A percentile compares a stretch with the other conserved stretches of the same genome.
Evolutionary conservation across 2,329 filamentous ascomycete species (phyloP).

Genomic region (Ophiostoma pallidulum): DNA sequence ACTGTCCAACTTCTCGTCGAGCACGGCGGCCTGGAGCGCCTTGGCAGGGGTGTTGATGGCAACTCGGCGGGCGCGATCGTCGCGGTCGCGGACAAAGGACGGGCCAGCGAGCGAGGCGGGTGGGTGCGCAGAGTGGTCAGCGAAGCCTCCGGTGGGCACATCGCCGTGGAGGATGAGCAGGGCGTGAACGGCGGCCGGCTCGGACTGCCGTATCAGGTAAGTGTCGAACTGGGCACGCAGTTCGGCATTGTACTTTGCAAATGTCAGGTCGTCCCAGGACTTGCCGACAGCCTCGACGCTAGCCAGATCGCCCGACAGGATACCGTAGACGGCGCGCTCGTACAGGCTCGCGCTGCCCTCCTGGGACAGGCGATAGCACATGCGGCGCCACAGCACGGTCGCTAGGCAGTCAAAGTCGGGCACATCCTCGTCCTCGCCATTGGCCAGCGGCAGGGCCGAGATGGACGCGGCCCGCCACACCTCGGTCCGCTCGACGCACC

Average conservation of each 20-base stretch:
- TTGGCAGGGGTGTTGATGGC: conserved; percentile 55
- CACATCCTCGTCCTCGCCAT: conserved; percentile 35
- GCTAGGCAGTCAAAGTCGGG: conserved; percentile 35
- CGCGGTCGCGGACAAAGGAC: conserved; percentile 4
- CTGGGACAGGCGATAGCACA: conserved; percentile 63
- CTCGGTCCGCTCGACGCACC: conserved; percentile 79
- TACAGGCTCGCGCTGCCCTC: conserved; percentile 63
- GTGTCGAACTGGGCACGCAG: conserved; percentile 19
- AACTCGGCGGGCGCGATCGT: conserved; percentile 7
- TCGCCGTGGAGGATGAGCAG: conserved; percentile 16
- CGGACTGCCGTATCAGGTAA: conserved; percentile 17
- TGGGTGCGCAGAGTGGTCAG: no score
- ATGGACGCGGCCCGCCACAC: conserved; percentile 81
- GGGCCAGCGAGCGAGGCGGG: not conserved
- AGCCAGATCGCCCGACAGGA: conserved; percentile 75
- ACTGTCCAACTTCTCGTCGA: conserved; percentile 51
- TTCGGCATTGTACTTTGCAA: conserved; percentile 20
- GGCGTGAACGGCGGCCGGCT: conserved; percentile 13
- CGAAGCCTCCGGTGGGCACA: conserved; percentile 7
- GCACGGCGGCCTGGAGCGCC: conserved; percentile 65
- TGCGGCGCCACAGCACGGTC: conserved; percentile 63
- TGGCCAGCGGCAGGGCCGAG: conserved; percentile 57
- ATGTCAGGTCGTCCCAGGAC: conserved; percentile 35
- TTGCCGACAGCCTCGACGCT: conserved; percentile 55
- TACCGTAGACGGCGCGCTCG: conserved; percentile 81